phyloP scores from a whole-genome alignment of 495 filamentous ascomycete genomes.

The Trichoderma gamsii region DNA sequence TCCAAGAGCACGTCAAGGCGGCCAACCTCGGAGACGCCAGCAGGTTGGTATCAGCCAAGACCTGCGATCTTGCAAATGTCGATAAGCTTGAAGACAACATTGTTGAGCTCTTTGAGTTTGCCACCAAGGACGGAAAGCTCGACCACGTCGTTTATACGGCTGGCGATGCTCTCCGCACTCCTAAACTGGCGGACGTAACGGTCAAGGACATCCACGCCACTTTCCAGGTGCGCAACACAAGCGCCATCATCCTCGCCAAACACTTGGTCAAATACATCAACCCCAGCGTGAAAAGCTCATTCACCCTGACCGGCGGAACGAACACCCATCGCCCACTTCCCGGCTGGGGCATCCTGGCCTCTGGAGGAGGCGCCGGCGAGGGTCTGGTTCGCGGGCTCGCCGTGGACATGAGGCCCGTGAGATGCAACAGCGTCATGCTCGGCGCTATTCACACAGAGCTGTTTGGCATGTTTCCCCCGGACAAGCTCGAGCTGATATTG shows the following conservation, averaged over 20 bases:
- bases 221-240: slow-evolving; percentile 46
- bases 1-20: slow-evolving; percentile 32
- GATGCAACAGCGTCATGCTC: slow-evolving; percentile 55
- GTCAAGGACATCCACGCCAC: slow-evolving; percentile 33
- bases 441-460: slow-evolving; percentile 52
- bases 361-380: slow-evolving; percentile 30
- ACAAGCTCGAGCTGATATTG: slow-evolving; percentile 21
- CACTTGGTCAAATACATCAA: slow-evolving; percentile 41
- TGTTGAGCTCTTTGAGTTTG: slow-evolving; percentile 39
- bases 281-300: slow-evolving; percentile 32
- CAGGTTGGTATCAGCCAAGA: slow-evolving; percentile 27
- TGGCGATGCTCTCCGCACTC: slow-evolving; percentile 35
- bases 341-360: slow-evolving; percentile 42
- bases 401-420: slow-evolving; percentile 50
- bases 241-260: slow-evolving; percentile 50
- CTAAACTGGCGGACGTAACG: slow-evolving; percentile 33
- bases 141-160: slow-evolving; percentile 63
- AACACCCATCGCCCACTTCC: slow-evolving; percentile 39
- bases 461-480: slow-evolving; percentile 28
- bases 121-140: slow-evolving; percentile 30
- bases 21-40: slow-evolving; percentile 26
- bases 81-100: slow-evolving; percentile 41
- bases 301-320: slow-evolving; percentile 50
- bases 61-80: slow-evolving; percentile 45
- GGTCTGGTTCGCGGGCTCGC: slow-evolving; percentile 49